Evolutionary conservation across 768 basidiomycete genomes (phyloP), one percentile per base, ranked within the genome.

Genomic region (Grammothele lineata): DNA sequence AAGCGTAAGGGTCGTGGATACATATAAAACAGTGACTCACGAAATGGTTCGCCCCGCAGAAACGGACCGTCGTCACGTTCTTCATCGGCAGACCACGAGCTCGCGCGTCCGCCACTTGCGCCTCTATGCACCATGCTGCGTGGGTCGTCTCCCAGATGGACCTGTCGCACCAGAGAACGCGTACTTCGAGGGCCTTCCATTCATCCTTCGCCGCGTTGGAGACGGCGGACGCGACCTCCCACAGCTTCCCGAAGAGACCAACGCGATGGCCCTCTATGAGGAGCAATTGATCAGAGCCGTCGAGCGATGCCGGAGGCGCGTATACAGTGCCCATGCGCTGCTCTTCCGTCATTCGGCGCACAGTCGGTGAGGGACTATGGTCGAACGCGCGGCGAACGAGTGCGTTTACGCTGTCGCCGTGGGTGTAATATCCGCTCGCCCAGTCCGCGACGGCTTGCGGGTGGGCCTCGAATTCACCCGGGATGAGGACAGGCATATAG

Each of bases 11-110:
- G 14, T 7, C 8, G 14, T 7, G 7, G 14, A 30, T 30, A 30
- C 27, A n/a, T n/a, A n/a, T n/a, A n/a, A 30, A 30, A 14, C 27
- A 14, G 14, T 14, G 27, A 49, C 57, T 52, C 44, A 56, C 57
- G 25, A 58, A 49, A 41, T 54, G 57, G 25, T 58, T 58, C 4
- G 41, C 48, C 1, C 54, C 51, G 2, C 23, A 27, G 4, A 54
- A 32, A 12, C 34, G 27, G 7, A 36, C 25, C 5, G 45, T 5
- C 15, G 30, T 8, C 2, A 57, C 25, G 2, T 42, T 36, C 15
- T 53, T 12, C 11, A 26, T 33, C 3, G 12, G 15, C 15, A 26
- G 46, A 2, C 44, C 49, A 11, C 35, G 48, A 14, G 38, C 40
- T 22, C 10, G 27, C 17, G 19, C 30, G 8, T 8, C 35, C 17